Percentiles rank a stretch among this genome's conserved stretches.
Conservation (phyloP, 2,329 filamentous ascomycete genomes). For the Fusarium napiforme region DNA sequence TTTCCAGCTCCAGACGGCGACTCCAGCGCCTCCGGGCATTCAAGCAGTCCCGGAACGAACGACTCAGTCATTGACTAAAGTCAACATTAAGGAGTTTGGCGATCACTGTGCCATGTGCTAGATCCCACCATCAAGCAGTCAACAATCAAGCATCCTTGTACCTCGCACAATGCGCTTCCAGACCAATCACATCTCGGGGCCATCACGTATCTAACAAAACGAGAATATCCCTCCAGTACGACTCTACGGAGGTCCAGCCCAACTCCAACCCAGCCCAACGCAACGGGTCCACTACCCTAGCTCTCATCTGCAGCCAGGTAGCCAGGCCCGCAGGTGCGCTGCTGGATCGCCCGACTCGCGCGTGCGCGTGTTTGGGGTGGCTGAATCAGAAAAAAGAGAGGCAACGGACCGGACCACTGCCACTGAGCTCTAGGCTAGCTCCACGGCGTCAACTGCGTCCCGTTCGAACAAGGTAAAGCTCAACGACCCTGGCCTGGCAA, state of each 20-base stretch:
- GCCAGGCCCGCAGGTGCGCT: conserved; percentile 27
- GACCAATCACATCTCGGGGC: conserved; percentile 22
- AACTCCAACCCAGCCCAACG: conserved; percentile 30
- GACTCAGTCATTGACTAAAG: conserved; percentile 14
- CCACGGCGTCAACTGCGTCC: conserved; percentile 27
- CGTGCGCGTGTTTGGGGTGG: conserved; percentile 36
- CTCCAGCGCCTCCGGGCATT: conserved; percentile 22
- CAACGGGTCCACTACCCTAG: conserved; percentile 34
- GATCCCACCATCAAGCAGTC: conserved; percentile 3
- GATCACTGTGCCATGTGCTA: neutral
- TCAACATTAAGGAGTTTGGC: conserved; percentile 4
- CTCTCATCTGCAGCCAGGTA: conserved; percentile 20
- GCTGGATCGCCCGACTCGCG: conserved; percentile 37
- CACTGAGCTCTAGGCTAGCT: conserved; percentile 27
- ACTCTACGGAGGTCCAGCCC: conserved; percentile 18
- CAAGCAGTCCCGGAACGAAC: conserved; percentile 1
- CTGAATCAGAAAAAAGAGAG: conserved; percentile 37
- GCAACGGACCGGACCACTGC: conserved; percentile 25
- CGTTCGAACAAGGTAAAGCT: conserved; percentile 35
- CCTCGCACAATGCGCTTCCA: conserved; percentile 1
- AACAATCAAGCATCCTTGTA: neutral
- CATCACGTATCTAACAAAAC: conserved; percentile 17
- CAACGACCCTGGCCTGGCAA: conserved; percentile 38
- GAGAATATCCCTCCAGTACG: neutral
- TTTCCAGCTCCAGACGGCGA: conserved; percentile 27